Evolutionary conservation across 2,329 filamentous ascomycete genomes (phyloP).

Genomic region (Ceratocystis cacaofunesta): DNA sequence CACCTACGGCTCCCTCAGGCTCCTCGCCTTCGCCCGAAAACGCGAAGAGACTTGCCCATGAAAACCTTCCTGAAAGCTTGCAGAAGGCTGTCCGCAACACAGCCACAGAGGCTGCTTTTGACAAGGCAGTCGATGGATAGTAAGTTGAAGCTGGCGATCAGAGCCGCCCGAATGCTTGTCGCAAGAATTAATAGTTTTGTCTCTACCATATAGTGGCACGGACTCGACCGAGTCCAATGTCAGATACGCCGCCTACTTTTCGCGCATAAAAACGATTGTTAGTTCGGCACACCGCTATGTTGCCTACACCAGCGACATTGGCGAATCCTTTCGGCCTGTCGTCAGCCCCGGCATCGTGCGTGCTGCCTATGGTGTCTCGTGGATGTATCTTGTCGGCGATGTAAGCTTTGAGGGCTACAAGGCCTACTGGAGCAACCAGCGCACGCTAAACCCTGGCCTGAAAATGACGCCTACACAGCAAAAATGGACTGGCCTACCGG

Average conservation of each 20-base stretch:
- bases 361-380: slow-evolving; percentile 76
- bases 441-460: slow-evolving; percentile 51
- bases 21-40: slow-evolving; percentile 25
- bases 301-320: slow-evolving; percentile 91
- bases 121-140: slow-evolving; percentile 13
- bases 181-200: background rate
- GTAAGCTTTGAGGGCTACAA: slow-evolving; percentile 92
- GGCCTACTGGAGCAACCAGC: slow-evolving; percentile 76
- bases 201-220: slow-evolving; percentile 28
- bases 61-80: slow-evolving; percentile 39
- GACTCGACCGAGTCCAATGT: slow-evolving; percentile 74
- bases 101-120: slow-evolving; percentile 52
- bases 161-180: too few relatives aligned
- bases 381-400: slow-evolving; percentile 83
- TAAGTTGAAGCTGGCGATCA: slow-evolving; percentile 5
- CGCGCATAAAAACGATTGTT: slow-evolving; percentile 72
- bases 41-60: slow-evolving; percentile 33
- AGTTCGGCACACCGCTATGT: slow-evolving; percentile 88
- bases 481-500: slow-evolving; percentile 32
- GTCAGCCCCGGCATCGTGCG: slow-evolving; percentile 73
- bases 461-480: slow-evolving; percentile 37
- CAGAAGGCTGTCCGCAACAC: slow-evolving; percentile 44
- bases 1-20: background rate
- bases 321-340: slow-evolving; percentile 86
- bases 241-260: slow-evolving; percentile 86